phyloP scores from a whole-genome alignment of 2,329 filamentous ascomycete species.

The Botryotinia convoluta region DNA sequence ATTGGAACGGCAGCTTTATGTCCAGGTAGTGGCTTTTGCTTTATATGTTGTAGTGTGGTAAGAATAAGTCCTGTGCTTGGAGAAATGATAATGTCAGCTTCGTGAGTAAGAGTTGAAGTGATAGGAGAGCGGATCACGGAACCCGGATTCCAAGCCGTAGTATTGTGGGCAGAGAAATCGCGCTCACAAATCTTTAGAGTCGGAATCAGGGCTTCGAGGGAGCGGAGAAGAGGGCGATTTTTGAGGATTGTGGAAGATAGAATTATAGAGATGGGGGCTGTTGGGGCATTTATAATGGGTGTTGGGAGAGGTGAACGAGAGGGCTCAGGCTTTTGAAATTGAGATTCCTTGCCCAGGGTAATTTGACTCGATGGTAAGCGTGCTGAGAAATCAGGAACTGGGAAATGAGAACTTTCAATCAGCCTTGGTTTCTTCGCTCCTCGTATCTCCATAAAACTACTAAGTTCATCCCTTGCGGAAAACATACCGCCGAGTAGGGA shows the following conservation, averaged over 20 bases:
- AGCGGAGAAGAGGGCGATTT: conserved; percentile 48
- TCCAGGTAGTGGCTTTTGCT: conserved; percentile 69
- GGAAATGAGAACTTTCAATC: conserved; percentile 35
- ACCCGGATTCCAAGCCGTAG: conserved; percentile 38
- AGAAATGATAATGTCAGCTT: conserved; percentile 73
- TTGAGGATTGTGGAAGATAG: conserved; percentile 48
- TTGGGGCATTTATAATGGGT: conserved; percentile 23
- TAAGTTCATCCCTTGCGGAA: conserved; percentile 44
- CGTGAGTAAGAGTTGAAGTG: conserved; percentile 45
- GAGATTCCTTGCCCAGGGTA: neutral
- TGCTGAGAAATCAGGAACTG: neutral
- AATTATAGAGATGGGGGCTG: conserved; percentile 45
- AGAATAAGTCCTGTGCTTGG: conserved; percentile 66
- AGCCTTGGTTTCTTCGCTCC: conserved; percentile 39
- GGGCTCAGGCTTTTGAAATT: conserved; percentile 24
- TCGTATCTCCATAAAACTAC: conserved; percentile 51
- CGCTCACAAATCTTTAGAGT: conserved; percentile 56
- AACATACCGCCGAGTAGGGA: conserved; percentile 34
- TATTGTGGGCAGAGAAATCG: conserved; percentile 49
- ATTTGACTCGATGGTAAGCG: neutral
- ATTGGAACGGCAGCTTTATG: conserved; percentile 49
- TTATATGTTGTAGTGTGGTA: conserved; percentile 68
- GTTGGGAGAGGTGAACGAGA: conserved; percentile 25
- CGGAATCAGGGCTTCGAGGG: conserved; percentile 50
- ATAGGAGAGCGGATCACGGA: conserved; percentile 40